phyloP scores from a whole-genome alignment of 2,329 filamentous ascomycete genomes.

The Pseudogymnoascus sp. region DNA sequence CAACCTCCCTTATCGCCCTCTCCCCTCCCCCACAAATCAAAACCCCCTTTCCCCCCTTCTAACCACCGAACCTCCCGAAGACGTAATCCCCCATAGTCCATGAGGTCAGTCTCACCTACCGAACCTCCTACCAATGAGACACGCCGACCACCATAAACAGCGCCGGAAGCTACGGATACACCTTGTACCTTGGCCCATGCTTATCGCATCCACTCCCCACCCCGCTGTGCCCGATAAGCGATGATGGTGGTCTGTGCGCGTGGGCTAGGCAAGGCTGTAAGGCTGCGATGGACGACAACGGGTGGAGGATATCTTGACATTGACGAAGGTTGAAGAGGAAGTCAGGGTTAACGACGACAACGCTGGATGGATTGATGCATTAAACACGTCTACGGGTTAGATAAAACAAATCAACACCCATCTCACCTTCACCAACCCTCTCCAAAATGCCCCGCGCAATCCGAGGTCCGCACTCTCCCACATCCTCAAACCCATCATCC shows the following conservation, averaged over 20 bases:
- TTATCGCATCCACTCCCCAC: background rate
- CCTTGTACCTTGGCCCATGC: background rate
- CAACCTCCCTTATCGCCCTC: background rate
- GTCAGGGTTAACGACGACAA: background rate
- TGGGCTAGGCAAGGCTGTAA: background rate
- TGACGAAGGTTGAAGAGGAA: background rate
- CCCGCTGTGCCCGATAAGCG: background rate
- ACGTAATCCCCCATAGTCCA: background rate
- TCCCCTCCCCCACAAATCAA: background rate
- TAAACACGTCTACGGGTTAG: background rate
- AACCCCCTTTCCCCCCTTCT: background rate
- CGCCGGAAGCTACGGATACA: background rate
- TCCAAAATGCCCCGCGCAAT: conserved; percentile 1
- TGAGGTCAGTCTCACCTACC: background rate
- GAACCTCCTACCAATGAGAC: background rate
- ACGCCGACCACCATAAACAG: background rate
- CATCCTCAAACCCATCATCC: background rate
- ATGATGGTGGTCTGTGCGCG: background rate
- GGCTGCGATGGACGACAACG: background rate
- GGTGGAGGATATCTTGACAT: background rate
- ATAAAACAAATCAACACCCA: background rate
- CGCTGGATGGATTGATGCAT: background rate
- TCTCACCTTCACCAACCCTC: background rate
- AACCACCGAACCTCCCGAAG: background rate
- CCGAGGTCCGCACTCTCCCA: background rate